Conservation (phyloP, 805 yeast species). For the Wickerhamiella shivajii region DNA sequence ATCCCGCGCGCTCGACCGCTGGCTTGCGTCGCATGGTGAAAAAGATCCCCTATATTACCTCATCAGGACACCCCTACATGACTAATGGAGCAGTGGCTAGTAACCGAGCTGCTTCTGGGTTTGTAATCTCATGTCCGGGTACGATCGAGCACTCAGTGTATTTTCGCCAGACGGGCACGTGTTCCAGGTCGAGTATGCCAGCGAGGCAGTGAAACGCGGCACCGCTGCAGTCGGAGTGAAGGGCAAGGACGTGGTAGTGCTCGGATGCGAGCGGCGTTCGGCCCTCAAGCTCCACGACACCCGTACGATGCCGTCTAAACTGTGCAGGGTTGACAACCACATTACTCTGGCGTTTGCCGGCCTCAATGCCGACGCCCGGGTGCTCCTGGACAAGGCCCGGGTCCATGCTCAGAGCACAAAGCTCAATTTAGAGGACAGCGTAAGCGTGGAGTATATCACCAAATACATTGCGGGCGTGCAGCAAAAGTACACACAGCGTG, state of each 20-base stretch:
- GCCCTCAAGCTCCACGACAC: slow-evolving; percentile 93
- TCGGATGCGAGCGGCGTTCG: slow-evolving; percentile 94
- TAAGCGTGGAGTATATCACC: slow-evolving; percentile 78
- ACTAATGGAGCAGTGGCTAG: neutral
- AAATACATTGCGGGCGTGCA: slow-evolving; percentile 96
- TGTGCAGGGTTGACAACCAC: slow-evolving; percentile 81
- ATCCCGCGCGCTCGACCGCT: slow-evolving; percentile 20
- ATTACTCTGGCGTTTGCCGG: slow-evolving; percentile 92
- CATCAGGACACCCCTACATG: neutral
- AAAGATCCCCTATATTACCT: neutral
- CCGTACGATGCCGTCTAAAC: slow-evolving; percentile 87
- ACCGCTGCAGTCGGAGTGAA: slow-evolving; percentile 97
- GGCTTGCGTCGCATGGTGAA: slow-evolving; percentile 15
- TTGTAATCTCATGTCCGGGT: slow-evolving; percentile 88
- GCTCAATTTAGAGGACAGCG: slow-evolving; percentile 89
- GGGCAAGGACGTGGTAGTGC: slow-evolving; percentile 74
- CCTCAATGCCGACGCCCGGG: slow-evolving; percentile 94
- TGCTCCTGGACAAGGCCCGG: slow-evolving; percentile 86
- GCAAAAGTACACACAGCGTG: slow-evolving; percentile 92
- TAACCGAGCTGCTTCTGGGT: neutral
- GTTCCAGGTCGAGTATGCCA: slow-evolving; percentile 95
- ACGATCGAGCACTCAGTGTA: slow-evolving; percentile 96
- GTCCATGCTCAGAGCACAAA: slow-evolving; percentile 93
- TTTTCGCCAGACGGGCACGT: slow-evolving; percentile 99
- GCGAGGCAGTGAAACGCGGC: slow-evolving; percentile 96